These are phyloP conservation scores for Tolypocladium capitatum DNA, from an alignment of 2,329 filamentous ascomycete genomes.

Conservation along the genomic window DNA sequence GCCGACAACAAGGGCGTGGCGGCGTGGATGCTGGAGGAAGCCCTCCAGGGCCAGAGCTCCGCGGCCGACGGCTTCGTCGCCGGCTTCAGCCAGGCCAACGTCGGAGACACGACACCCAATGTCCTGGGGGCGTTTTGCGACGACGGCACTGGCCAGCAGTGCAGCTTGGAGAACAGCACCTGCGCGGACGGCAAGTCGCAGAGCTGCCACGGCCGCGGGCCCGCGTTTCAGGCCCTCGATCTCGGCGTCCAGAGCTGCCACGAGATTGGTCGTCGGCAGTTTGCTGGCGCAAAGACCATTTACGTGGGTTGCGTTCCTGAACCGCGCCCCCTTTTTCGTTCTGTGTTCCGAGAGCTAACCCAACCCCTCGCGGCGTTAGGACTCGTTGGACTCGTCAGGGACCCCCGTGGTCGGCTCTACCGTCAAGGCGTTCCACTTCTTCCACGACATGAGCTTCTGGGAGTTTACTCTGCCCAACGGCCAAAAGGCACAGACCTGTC, in stretches of 20 bases:
- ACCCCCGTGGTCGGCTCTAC: conserved; percentile 46
- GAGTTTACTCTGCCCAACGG: conserved; percentile 64
- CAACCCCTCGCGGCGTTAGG: conserved; percentile 23
- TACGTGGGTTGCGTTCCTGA: conserved; percentile 22
- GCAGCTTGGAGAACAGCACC: conserved; percentile 70
- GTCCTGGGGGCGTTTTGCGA: conserved; percentile 81
- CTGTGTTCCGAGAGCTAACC: neutral
- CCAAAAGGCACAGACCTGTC: conserved; percentile 58
- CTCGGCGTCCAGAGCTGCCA: conserved; percentile 61
- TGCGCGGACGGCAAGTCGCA: conserved; percentile 59
- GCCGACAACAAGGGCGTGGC: conserved; percentile 98
- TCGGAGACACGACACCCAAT: conserved; percentile 85
- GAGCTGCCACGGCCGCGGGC: conserved; percentile 61
- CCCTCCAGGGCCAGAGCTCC: conserved; percentile 36
- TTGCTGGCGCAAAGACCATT: conserved; percentile 37
- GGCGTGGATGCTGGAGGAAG: conserved; percentile 69
- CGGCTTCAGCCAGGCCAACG: conserved; percentile 83
- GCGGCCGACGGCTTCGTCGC: conserved; percentile 64
- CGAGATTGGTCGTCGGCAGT: conserved; percentile 66
- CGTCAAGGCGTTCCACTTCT: conserved; percentile 76
- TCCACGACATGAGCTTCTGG: conserved; percentile 67
- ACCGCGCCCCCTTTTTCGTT: neutral
- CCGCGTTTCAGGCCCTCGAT: conserved; percentile 53
- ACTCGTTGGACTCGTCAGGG: conserved; percentile 31
- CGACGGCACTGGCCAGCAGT: conserved; percentile 60